Base-by-base conservation (phyloP, 192 early-diverging fungal genomes). In the Entomortierella beljakovae region DNA sequence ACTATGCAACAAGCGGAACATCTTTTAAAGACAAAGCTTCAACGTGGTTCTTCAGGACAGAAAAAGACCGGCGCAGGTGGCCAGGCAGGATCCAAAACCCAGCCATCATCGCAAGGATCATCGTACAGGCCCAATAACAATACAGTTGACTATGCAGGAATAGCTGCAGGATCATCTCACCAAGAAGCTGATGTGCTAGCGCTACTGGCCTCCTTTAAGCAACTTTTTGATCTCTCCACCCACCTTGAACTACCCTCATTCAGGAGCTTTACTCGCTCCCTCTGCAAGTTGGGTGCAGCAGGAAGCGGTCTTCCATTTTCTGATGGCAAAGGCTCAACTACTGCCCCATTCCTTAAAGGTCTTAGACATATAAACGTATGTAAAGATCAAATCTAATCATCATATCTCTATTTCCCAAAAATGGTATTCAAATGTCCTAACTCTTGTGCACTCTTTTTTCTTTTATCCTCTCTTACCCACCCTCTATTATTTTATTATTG, bases 1-100 rank as follows among this genome's bases (percentile, higher is more conserved):
- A 96, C 95, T 3, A 82, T 98, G 68, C 96, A 97, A 72, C 88
- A 92, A 25, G 92, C 93, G 1, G 96, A 98, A 51, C 90, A 91
- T 72, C 77, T 95, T 22, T 57, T 97, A 50, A 85, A 88, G 13
- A 80, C 68, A 37, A 80, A 85, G 53, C 70, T 77, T 32, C 79
- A 70, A 26, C 49, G 79, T 29, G 70, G 79, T 13, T 33, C 65
- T 1, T 74, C 82, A 2, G 85, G 86, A 34, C 65, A 66, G 31
- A 88, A 82, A 25, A 61, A 70, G 38, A 32, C 37, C 6, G 46
- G 52, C 48, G 28, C 77, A 42, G 53, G 81, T 56, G 71, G 77
- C 81, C 54, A 84, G 56, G 57, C 82, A 58, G 68, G 32, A 20
- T 50, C 61, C 22, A 65, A 61, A 28, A 52, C 63, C 1, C 48